A percentile compares a stretch with the other conserved stretches of the same genome.
Evolutionary conservation across 495 filamentous ascomycete species (phyloP).

Genomic region (Neurospora sp.): DNA sequence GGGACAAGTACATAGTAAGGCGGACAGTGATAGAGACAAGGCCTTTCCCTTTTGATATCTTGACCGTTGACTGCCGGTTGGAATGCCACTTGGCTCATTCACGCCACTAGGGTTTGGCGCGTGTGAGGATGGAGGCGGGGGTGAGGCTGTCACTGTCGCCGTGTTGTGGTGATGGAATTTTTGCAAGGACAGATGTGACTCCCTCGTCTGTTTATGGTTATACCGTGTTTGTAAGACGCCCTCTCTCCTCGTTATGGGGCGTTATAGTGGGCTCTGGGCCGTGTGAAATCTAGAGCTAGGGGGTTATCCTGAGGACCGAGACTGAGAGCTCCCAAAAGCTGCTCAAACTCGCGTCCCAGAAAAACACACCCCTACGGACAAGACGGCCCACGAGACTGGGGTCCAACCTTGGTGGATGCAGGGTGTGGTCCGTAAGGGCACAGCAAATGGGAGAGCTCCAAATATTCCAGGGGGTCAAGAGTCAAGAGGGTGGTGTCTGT

Average conservation of each 20-base stretch:
- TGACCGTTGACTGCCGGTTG: background rate
- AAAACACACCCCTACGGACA: background rate
- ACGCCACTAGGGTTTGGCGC: constrained; percentile 14
- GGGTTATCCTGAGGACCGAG: background rate
- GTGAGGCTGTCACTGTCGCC: background rate
- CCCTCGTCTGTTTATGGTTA: constrained; percentile 18
- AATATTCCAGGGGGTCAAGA: background rate
- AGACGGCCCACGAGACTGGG: background rate
- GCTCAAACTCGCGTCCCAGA: background rate
- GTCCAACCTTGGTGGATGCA: background rate
- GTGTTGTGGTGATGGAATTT: constrained; percentile 7
- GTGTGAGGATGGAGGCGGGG: constrained; percentile 7
- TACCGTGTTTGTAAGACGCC: constrained; percentile 11
- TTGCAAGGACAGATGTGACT: constrained; percentile 6
- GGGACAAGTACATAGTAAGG: constrained; percentile 1
- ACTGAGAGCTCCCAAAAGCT: background rate
- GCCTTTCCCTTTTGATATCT: background rate
- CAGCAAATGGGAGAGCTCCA: background rate
- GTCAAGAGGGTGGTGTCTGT: background rate
- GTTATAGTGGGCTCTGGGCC: constrained; percentile 13
- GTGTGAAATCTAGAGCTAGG: constrained; percentile 14
- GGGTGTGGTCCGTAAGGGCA: background rate
- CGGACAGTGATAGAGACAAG: constrained; percentile 2
- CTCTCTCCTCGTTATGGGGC: constrained; percentile 16
- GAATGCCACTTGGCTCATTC: constrained; percentile 6